These are phyloP conservation scores for Paraurostyla sp. DNA, from an alignment of 73 alveolate genomes.

Conservation along the genomic window DNA sequence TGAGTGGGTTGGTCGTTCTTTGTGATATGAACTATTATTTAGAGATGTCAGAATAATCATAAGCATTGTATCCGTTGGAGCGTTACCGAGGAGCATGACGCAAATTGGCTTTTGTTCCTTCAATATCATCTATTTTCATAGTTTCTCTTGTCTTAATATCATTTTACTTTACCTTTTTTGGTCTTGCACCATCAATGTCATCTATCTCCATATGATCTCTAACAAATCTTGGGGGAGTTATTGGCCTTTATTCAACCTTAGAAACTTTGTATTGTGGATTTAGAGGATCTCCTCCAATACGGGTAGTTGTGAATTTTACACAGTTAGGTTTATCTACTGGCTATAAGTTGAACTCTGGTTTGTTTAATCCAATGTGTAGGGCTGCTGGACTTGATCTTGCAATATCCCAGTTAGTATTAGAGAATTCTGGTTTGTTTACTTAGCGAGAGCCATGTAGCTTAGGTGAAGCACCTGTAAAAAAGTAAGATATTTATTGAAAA, in stretches of 20 bases:
- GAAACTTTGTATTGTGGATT: slow-evolving; percentile 94
- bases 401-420: slow-evolving; percentile 73
- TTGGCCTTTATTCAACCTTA: slow-evolving; percentile 85
- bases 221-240: slow-evolving; percentile 94
- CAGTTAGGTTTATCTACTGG: slow-evolving; percentile 80
- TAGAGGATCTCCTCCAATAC: slow-evolving; percentile 87
- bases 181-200: slow-evolving; percentile 96
- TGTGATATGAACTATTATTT: slow-evolving; percentile 72
- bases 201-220: slow-evolving; percentile 90
- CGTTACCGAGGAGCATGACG: slow-evolving; percentile 65
- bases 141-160: slow-evolving; percentile 86
- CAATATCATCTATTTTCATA: slow-evolving; percentile 86
- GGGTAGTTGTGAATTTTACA: slow-evolving; percentile 79
- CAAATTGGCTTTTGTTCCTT: slow-evolving; percentile 90
- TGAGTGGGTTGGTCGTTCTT: slow-evolving; percentile 94
- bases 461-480: slow-evolving; percentile 67
- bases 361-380: slow-evolving; percentile 72
- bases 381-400: slow-evolving; percentile 77
- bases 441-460: slow-evolving; percentile 69
- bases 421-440: slow-evolving; percentile 43
- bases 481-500: too few relatives aligned
- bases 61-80: slow-evolving; percentile 41
- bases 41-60: slow-evolving; percentile 79
- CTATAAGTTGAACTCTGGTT: slow-evolving; percentile 72
- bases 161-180: slow-evolving; percentile 80